phyloP scores from a whole-genome alignment of 176 grass and related monocot genomes.

The Thinopyrum elongatum region DNA sequence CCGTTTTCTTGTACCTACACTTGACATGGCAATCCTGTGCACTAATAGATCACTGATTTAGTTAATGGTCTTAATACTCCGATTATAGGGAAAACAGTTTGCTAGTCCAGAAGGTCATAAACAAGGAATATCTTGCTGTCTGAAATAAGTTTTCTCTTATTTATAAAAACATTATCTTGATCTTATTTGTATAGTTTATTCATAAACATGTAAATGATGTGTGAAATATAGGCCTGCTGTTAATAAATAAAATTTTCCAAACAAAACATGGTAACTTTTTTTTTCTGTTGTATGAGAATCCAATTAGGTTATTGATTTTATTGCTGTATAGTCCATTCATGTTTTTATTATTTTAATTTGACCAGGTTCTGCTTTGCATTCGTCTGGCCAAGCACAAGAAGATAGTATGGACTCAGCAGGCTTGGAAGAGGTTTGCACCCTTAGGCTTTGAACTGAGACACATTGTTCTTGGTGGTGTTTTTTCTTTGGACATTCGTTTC shows the following conservation, averaged over 20 bases:
- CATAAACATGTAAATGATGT: background rate
- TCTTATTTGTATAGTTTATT: background rate
- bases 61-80: background rate
- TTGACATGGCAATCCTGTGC: background rate
- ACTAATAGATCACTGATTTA: background rate
- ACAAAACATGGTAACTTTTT: background rate
- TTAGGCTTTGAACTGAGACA: slow-evolving; percentile 20
- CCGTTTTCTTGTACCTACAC: slow-evolving; percentile 6
- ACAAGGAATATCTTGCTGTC: background rate
- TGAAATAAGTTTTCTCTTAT: background rate
- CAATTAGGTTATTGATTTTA: background rate
- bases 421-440: slow-evolving; percentile 47
- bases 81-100: background rate
- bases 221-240: background rate
- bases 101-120: background rate
- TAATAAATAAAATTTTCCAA: background rate
- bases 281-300: slow-evolving; percentile 6
- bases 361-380: slow-evolving; percentile 37
- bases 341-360: slow-evolving; percentile 6
- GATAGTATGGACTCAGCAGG: slow-evolving; percentile 28
- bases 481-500: background rate
- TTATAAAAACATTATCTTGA: background rate
- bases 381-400: slow-evolving; percentile 35
- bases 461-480: background rate
- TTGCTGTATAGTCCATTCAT: background rate